phyloP scores from a whole-genome alignment of 1,284 basidiomycete genomes.

The Heterobasidion parviporum region DNA sequence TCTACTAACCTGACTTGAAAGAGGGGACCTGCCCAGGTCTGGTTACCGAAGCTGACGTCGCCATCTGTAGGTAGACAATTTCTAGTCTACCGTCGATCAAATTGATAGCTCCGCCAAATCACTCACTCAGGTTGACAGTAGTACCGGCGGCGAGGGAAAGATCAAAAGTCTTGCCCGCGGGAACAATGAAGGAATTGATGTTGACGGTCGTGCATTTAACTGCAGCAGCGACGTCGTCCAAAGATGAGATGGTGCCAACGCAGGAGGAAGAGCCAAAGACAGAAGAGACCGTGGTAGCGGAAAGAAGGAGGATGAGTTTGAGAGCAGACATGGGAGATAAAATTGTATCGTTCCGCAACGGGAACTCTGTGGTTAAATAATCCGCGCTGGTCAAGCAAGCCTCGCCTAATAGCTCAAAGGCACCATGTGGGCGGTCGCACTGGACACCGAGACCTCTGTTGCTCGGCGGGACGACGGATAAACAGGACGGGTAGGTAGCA shows the following conservation, averaged over 20 bases:
- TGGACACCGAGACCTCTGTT: too few species aligned
- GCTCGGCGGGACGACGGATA: too few species aligned
- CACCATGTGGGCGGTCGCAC: too few species aligned
- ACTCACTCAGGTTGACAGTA: conserved; percentile 31
- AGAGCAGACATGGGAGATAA: background rate
- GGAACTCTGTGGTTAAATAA: too few species aligned
- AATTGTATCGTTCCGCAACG: too few species aligned
- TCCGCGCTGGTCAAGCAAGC: too few species aligned
- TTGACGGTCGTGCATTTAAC: conserved; percentile 38
- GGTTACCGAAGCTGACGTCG: conserved; percentile 23
- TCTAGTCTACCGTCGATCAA: background rate
- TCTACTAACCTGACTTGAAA: conserved; percentile 17
- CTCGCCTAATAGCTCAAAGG: too few species aligned
- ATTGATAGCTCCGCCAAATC: background rate
- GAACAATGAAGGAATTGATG: conserved; percentile 34
- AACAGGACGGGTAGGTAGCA: too few species aligned
- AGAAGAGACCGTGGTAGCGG: background rate
- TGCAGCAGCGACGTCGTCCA: conserved; percentile 33
- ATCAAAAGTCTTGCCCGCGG: conserved; percentile 23
- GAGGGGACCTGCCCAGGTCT: conserved; percentile 25
- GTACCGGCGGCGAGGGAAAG: conserved; percentile 18
- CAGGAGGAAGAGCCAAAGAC: conserved; percentile 16
- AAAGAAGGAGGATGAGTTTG: background rate
- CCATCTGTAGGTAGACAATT: conserved; percentile 16
- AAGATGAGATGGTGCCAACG: conserved; percentile 33